Conservation (phyloP, 1,284 basidiomycete species). For the Phaffia rhodozyma region DNA sequence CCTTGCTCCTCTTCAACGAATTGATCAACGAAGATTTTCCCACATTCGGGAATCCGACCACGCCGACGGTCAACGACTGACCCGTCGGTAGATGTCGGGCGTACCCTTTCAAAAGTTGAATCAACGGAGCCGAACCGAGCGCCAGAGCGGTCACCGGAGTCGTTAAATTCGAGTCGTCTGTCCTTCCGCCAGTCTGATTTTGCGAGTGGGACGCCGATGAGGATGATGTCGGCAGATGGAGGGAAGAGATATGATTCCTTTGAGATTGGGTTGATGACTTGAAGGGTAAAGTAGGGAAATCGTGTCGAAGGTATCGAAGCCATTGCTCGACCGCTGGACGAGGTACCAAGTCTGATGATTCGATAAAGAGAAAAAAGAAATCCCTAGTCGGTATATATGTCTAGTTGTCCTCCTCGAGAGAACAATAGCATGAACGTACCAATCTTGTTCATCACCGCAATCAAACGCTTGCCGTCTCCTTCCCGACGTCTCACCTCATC, state of each 20-base stretch:
- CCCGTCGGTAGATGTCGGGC: slow-evolving; percentile 52
- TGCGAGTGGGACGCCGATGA: too few species aligned
- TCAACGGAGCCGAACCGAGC: slow-evolving; percentile 46
- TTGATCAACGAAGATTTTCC: slow-evolving; percentile 95
- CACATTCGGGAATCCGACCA: slow-evolving; percentile 95
- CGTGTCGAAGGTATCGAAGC: slow-evolving; percentile 79
- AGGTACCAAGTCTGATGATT: slow-evolving; percentile 66
- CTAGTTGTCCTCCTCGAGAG: not conserved
- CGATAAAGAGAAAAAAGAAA: slow-evolving; percentile 18
- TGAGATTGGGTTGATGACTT: slow-evolving; percentile 72
- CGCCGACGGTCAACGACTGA: slow-evolving; percentile 73
- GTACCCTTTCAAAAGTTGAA: slow-evolving; percentile 85
- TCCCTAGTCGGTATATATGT: not conserved
- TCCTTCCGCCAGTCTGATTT: slow-evolving; percentile 10
- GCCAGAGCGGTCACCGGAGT: slow-evolving; percentile 53
- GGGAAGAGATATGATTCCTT: slow-evolving; percentile 54
- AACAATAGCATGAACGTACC: slow-evolving; percentile 44
- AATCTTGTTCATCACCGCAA: slow-evolving; percentile 86
- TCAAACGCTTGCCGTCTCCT: slow-evolving; percentile 70
- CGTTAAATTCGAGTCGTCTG: slow-evolving; percentile 28
- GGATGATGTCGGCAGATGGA: slow-evolving; percentile 39
- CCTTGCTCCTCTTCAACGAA: slow-evolving; percentile 78
- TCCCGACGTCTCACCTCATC: slow-evolving; percentile 77
- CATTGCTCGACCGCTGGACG: slow-evolving; percentile 77
- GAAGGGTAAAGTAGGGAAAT: slow-evolving; percentile 88